Base-by-base conservation (phyloP, 768 basidiomycete genomes). In the Pleurotus tuoliensis region DNA sequence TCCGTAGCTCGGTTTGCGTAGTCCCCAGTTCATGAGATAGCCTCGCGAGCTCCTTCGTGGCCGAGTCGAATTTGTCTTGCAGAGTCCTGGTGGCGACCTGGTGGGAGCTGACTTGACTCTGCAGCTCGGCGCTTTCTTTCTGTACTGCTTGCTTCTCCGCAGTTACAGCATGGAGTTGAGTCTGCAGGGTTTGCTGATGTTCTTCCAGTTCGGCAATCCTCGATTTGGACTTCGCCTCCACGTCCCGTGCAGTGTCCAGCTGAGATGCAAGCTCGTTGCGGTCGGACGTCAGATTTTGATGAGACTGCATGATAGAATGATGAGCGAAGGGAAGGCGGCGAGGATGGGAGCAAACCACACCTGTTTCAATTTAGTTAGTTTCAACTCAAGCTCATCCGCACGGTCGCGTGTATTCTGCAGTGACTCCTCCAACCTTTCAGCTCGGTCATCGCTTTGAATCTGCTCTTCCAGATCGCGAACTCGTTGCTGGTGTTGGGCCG, bases 361-460 rank as follows among this genome's bases (percentile, higher is more conserved):
- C 82, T 92, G 91, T 64, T 85, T 89, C 40, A 88, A 72, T 65
- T 88, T 90, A 11, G 86, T 84, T 16, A 94, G 73, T 64, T 89
- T 89, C 63, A 91, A 88, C 63, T 92, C 91, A 7, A 93, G 78
- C 64, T 92, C 90, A 58, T 90, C 90, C 4, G 87, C 87, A 55
- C 87, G 86, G 63, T 93, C 84, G 63, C 91, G 89, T 22, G 86
- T 86, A 63, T 91, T 85, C 65, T 86, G 86, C 47, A 94, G 71
- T 6, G 87, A 87, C 45, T 73, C 71, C 66, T 92, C 90, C 22
- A 92, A 71, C 43, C 79, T 78, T 60, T 92, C 91, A 13, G 85
- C 84, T 41, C 88, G 85, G 68, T 93, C 90, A 65, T 94, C 91
- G 58, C 82, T 86, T 67, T 92, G 84, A 18, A 94, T 86, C 61